Percentiles rank a stretch among this genome's conserved stretches.
phyloP scores from a whole-genome alignment of 257 asterid species.

The Solanum chiquidenum region DNA sequence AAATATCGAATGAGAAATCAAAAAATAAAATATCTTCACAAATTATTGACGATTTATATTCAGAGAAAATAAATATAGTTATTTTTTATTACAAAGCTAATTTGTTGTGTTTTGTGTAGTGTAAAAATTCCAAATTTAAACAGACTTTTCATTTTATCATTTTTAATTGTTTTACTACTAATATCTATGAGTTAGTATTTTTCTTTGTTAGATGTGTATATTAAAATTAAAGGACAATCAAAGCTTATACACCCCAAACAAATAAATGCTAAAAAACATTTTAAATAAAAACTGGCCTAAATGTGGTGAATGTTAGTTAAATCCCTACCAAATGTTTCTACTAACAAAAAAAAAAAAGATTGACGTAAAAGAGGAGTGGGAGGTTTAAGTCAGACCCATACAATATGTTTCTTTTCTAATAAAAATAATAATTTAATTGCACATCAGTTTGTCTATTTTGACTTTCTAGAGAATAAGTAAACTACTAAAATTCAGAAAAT shows the following conservation, averaged over 20 bases:
- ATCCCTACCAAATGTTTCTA: neutral
- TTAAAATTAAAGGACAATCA: neutral
- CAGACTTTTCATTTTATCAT: neutral
- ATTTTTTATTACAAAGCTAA: neutral
- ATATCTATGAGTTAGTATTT: neutral
- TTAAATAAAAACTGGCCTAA: neutral
- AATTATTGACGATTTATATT: neutral
- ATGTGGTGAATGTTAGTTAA: neutral
- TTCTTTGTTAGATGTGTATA: neutral
- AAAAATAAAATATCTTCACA: too few relatives aligned
- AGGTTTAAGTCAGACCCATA: neutral
- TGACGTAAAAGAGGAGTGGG: neutral
- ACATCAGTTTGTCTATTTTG: neutral
- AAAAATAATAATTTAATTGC: neutral
- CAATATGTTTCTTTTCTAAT: neutral
- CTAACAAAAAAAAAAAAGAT: neutral
- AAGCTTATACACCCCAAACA: neutral
- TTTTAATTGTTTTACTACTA: neutral
- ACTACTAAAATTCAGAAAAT: neutral
- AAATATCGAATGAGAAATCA: rapidly evolving
- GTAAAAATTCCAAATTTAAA: neutral
- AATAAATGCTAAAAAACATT: neutral
- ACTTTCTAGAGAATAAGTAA: neutral
- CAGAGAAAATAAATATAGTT: neutral
- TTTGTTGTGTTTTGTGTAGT: neutral